Base-by-base conservation (phyloP, 2,329 filamentous ascomycete genomes). In the Hirsutella rhossiliensis region DNA sequence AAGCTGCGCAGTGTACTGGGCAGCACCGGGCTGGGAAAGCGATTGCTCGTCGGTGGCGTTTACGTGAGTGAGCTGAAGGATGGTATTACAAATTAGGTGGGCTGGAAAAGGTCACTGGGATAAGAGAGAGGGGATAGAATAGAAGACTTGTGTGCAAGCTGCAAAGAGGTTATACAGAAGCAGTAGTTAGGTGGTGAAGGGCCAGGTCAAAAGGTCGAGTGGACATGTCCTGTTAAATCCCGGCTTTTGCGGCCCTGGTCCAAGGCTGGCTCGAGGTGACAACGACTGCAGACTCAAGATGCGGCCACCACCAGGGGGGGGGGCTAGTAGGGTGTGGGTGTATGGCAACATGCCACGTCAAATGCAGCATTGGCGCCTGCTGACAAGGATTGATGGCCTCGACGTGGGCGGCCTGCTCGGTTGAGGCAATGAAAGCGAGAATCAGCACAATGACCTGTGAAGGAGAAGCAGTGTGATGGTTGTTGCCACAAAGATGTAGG, bases 331-430 rank as follows among this genome's bases (percentile, higher is more conserved):
- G 40, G 17, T 11, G 19, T 12, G 27, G 27, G 41, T 32, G 34
- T 30, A 34, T 42, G 40, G 29, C 18, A 34, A 15, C 31, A 32
- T 41, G 41, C 41, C 41, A 38, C 41, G 45, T 47, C 46, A 44
- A 48, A 44, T 47, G 42, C 41, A 39, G 40, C 48, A 46, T 43
- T 48, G 42, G 40, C 41, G 42, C 19, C 38, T 43, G n/a, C n/a
- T 34, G 18, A 43, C 37, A 38, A 34, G 38, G 43, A 39, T 41
- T 38, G 31, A 42, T 32, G 31, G 43, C 40, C 29, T 40, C 36
- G 39, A 19, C 23, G 39, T 43, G 41, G 34, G 42, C 30, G 36
- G 36, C 20, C 41, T 41, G 36, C 27, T 41, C 20, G 32, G 37
- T 30, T 11, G 28, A 37, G 37, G 40, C 19, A 28, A 27, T 31